A percentile compares a stretch with the other conserved stretches of the same genome.
Conservation (phyloP, 139 green algal species). For the Coelastrella sp. region DNA sequence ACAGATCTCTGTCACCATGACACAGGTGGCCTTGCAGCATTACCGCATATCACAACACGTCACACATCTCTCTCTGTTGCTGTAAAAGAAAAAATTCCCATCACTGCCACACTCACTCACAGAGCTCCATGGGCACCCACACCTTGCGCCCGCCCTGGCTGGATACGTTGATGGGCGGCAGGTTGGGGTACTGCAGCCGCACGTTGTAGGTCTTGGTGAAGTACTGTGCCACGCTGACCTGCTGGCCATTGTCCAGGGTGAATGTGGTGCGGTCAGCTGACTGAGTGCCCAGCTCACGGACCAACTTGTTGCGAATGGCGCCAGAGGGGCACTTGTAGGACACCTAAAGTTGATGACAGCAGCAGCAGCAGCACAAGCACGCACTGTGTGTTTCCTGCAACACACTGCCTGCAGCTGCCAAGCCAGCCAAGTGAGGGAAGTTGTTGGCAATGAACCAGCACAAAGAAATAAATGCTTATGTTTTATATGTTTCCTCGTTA, state of each 20-base stretch:
- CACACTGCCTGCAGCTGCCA: neutral
- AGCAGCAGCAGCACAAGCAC: neutral
- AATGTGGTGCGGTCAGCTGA: conserved; percentile 33
- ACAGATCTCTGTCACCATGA: no score
- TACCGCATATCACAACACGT: no score
- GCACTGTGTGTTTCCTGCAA: neutral
- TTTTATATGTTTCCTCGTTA: no score
- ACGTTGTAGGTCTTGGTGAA: conserved; percentile 47
- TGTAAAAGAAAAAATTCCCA: no score
- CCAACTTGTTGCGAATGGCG: conserved; percentile 16
- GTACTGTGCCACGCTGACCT: conserved; percentile 66
- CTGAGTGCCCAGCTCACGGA: conserved; percentile 13
- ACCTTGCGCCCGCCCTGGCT: conserved; percentile 40
- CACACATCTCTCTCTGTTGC: no score
- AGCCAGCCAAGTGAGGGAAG: neutral
- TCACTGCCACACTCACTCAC: conserved; percentile 37
- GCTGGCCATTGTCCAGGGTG: conserved; percentile 43
- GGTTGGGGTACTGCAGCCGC: conserved; percentile 49
- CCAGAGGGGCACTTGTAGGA: conserved; percentile 11
- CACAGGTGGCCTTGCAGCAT: no score
- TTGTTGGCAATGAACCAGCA: neutral
- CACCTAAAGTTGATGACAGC: neutral
- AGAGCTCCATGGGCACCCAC: conserved; percentile 71
- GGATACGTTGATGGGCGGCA: conserved; percentile 67
- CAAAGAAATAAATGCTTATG: neutral